A percentile compares a stretch with the other conserved stretches of the same genome.
Conservation (phyloP, 805 yeast genomes). For the Sungouiella blattae region DNA sequence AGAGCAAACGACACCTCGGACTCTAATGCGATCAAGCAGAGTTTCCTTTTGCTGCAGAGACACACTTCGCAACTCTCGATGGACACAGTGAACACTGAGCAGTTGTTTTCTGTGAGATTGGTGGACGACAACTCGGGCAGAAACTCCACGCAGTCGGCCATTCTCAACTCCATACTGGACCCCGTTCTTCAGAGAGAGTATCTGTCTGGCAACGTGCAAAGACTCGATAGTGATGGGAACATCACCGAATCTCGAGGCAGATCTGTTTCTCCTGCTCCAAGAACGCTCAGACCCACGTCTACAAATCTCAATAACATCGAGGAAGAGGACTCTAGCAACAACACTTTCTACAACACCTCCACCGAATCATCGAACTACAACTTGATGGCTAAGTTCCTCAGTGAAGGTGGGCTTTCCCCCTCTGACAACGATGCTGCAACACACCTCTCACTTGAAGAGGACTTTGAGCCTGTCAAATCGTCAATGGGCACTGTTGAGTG, state of each 20-base stretch:
- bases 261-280: constrained; percentile 8
- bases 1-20: constrained; percentile 37
- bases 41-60: constrained; percentile 10
- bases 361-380: constrained; percentile 14
- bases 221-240: constrained; percentile 45
- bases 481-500: constrained; percentile 30
- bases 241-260: constrained; percentile 24
- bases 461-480: constrained; percentile 26
- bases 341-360: constrained; percentile 8
- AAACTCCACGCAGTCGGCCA: constrained; percentile 28
- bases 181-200: constrained; percentile 24
- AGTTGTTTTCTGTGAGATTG: constrained; percentile 72
- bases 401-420: constrained; percentile 1
- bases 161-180: constrained; percentile 23
- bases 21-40: constrained; percentile 15
- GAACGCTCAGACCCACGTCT: constrained; percentile 1
- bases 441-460: constrained; percentile 18
- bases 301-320: constrained; percentile 11
- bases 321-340: constrained; percentile 11
- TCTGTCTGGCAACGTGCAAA: constrained; percentile 37
- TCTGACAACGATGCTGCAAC: neutral
- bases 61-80: constrained; percentile 57
- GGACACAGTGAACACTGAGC: constrained; percentile 84
- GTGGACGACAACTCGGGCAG: constrained; percentile 52
- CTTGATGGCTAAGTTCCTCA: constrained; percentile 13